Evolutionary conservation across 2,329 filamentous ascomycete genomes (phyloP), one percentile per base, ranked within the genome.

Genomic region (Colletotrichum falcatum): DNA sequence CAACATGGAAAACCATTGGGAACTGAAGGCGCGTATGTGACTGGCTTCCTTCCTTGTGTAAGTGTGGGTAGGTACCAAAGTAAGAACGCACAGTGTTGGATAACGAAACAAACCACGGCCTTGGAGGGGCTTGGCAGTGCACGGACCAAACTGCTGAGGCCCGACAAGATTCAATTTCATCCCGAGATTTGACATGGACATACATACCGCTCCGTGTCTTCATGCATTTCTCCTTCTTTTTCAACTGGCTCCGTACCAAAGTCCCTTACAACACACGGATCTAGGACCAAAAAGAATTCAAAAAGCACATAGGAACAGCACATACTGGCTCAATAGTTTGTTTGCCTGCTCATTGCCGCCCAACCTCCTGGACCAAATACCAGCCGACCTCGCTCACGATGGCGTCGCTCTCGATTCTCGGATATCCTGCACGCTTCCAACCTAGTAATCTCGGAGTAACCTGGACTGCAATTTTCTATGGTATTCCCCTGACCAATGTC

Each of bases 401-500:
- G 62, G 66, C 48, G 16, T 60, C 62, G 8, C 56, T 66, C 3
- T 66, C 62, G 1, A 60, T 26, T 23, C 18, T 60, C 28, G 39
- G 63, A 8, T 61, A 61, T 9, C 33, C 54, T 9, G 14, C 39
- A 28, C 46, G 49, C 1, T 14, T 66, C 33, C 55, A 20, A 4
- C 23, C 20, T 16, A 54, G 49, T 37, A 30, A 54, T 16, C 12
- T 69, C 7, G 66, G 63, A 16, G 35, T 26, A 44, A 42, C 33
- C 5, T 70, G 64, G 67, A 59, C 58, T 12, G 53, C 30, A 37
- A 53, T 70, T n/a, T 53, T 42, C 28, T 70, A 70, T 26, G 64
- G 67, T 16, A 58, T 70, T 28, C 64, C 67, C 16, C 28, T 63
- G 23, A 35, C 53, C 37, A 70, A 70, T 28, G 18, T 67, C 23